A percentile compares a stretch with the other conserved stretches of the same genome.
phyloP scores from a whole-genome alignment of 495 filamentous ascomycete genomes.

The Tuber melanosporum region DNA sequence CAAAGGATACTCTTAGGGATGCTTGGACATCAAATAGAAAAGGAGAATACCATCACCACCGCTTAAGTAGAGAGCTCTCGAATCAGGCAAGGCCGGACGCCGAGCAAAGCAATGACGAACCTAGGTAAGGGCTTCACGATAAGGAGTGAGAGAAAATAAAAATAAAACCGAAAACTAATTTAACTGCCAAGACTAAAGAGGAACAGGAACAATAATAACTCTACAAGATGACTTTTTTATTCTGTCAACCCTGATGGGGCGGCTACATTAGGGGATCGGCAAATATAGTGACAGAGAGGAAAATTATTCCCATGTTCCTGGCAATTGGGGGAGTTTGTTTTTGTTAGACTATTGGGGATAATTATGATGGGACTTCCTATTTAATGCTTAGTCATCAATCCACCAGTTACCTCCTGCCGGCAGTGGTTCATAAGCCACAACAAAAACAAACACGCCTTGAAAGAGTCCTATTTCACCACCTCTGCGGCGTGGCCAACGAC shows the following conservation, averaged over 20 bases:
- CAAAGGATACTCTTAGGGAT: not conserved
- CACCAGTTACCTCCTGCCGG: not conserved
- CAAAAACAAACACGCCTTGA: not conserved
- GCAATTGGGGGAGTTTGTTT: not conserved
- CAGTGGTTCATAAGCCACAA: not conserved
- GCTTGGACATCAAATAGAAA: not conserved
- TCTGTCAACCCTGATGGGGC: not conserved
- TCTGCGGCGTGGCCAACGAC: not conserved
- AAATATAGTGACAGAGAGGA: not conserved
- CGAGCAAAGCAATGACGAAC: not conserved
- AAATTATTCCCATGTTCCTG: not conserved
- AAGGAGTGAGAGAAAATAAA: not conserved
- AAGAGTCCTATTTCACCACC: not conserved
- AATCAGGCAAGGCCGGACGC: not conserved
- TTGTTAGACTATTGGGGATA: not conserved
- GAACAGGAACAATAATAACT: not conserved
- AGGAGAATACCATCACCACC: not conserved
- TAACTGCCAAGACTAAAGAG: not conserved
- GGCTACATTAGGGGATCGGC: not conserved
- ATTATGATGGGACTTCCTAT: too few relatives aligned
- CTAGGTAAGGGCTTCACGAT: not conserved
- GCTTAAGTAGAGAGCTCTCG: not conserved
- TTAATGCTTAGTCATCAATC: not conserved
- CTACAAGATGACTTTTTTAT: not conserved
- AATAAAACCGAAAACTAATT: not conserved